A percentile compares a stretch with the other conserved stretches of the same genome.
Conservation (phyloP, 1,284 basidiomycete genomes). For the Malassezia sympodialis region DNA sequence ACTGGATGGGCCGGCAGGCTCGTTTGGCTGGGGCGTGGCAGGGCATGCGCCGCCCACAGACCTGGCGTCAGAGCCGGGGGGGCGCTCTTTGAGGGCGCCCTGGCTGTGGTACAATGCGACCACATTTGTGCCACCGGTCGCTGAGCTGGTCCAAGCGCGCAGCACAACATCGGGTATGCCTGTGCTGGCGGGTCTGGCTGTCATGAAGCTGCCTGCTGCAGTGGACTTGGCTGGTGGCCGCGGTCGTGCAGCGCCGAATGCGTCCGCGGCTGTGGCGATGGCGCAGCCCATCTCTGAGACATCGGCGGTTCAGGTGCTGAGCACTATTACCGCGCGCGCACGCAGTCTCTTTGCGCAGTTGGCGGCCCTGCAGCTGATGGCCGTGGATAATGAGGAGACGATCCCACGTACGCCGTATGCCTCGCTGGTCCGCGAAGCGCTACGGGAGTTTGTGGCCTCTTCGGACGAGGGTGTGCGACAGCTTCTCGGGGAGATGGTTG, state of each 20-base stretch:
- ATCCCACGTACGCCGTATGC: slow-evolving; percentile 7
- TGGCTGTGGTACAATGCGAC: slow-evolving; percentile 18
- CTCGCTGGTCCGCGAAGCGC: slow-evolving; percentile 12
- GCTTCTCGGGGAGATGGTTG: slow-evolving; percentile 18
- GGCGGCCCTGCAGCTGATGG: slow-evolving; percentile 5
- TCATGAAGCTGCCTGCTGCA: slow-evolving; percentile 10
- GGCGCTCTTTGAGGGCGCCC: slow-evolving; percentile 7
- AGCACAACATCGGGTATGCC: not conserved
- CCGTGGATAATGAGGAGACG: not conserved
- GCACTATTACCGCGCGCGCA: slow-evolving; percentile 15
- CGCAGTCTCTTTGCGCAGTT: slow-evolving; percentile 16
- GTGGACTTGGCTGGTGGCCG: slow-evolving; percentile 13
- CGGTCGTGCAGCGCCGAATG: slow-evolving; percentile 7
- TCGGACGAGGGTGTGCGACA: slow-evolving; percentile 16
- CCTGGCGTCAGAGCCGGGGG: not conserved
- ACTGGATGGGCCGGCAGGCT: slow-evolving; percentile 6
- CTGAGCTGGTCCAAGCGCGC: slow-evolving; percentile 16
- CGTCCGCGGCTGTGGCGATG: not conserved
- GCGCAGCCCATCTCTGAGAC: slow-evolving; percentile 7
- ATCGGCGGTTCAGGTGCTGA: slow-evolving; percentile 17
- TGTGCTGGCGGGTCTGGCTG: slow-evolving; percentile 6
- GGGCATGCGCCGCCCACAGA: slow-evolving; percentile 3
- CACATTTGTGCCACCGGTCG: slow-evolving; percentile 14
- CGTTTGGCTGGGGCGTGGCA: slow-evolving; percentile 10
- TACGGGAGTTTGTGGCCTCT: slow-evolving; percentile 13